phyloP scores from a whole-genome alignment of 345 rosid genomes.

The Eucalyptus polyanthemos region DNA sequence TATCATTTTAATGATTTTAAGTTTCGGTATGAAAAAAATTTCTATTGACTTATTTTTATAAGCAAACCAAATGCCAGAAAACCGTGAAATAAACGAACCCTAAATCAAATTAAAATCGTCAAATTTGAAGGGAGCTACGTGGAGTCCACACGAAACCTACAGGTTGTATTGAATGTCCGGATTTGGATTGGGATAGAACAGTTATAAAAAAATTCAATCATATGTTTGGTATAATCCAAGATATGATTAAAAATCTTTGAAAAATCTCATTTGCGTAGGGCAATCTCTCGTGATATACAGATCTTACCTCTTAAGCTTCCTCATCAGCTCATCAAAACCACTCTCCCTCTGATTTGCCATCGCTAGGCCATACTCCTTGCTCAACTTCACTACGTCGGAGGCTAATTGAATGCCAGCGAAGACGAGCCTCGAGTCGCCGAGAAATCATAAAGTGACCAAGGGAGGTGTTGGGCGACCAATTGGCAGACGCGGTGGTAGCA shows the following conservation, averaged over 20 bases:
- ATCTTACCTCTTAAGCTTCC: background rate
- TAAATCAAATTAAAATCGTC: background rate
- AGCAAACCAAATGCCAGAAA: fast-evolving
- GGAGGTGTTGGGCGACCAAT: background rate
- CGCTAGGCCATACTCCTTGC: background rate
- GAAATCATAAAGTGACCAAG: background rate
- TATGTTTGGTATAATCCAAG: background rate
- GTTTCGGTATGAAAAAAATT: too few relatives aligned
- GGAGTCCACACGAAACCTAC: fast-evolving
- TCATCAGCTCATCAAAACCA: background rate
- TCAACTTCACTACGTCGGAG: background rate
- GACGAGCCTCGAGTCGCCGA: background rate
- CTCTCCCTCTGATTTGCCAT: background rate
- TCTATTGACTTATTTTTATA: fast-evolving
- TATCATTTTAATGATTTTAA: too few relatives aligned
- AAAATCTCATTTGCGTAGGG: background rate
- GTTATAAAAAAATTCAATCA: too few relatives aligned
- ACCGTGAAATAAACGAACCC: fast-evolving
- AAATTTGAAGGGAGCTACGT: background rate
- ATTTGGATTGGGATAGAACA: too few relatives aligned
- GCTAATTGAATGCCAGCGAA: background rate
- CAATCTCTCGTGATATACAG: background rate
- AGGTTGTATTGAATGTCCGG: background rate
- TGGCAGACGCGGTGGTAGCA: background rate
- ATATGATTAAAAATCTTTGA: background rate